Evolutionary conservation across 257 asterid species (phyloP), one percentile per base, ranked within the genome.

Genomic region (Coffea eugenioides): DNA sequence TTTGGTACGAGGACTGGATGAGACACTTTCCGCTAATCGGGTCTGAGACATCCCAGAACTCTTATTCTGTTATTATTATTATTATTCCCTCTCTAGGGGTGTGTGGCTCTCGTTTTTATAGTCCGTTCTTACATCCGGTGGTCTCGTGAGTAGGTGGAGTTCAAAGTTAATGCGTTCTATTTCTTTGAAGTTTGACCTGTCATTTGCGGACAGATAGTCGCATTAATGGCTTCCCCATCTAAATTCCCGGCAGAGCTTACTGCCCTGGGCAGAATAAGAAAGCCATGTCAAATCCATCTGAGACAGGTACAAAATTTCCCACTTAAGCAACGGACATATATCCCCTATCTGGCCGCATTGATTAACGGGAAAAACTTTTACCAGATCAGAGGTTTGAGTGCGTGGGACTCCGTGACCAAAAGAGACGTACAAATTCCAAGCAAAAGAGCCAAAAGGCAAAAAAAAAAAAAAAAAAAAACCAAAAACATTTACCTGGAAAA

Each of bases 401-500:
- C 59, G 43, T 71, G 21, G 73, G 82, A 48, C 78, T 79, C 52
- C 74, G 23, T 21, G 78, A 79, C 64, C 20, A 31, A 71, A 59
- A 79, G 71, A 61, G 49, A 2, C 3, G 6, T 20, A 59, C 41
- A 56, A 39, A 80, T 51, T 27, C 59, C 45, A 31, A 74, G 68
- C 41, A 73, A 69, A 77, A 87, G 56, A 31, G 10, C 43, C 43
- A 27, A 56, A 36, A 3, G 3, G 43, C 49, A 16, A 15, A 65
- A 59, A 69, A 20, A 69, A 65, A 64, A 20, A 10, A 45, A 45
- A 46, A 41, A 43, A 25, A 20, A 45, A 56, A 1, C 61, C 8
- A 54, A 71, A 71, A 74, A 72, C 11, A 11, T 11, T 67, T 81
- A 92, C 98, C 98, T 92, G 87, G 98, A 88, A 87, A 94, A 94